Evolutionary conservation across 306 rosid genomes (phyloP).

Genomic region (Cucumis hystrix): DNA sequence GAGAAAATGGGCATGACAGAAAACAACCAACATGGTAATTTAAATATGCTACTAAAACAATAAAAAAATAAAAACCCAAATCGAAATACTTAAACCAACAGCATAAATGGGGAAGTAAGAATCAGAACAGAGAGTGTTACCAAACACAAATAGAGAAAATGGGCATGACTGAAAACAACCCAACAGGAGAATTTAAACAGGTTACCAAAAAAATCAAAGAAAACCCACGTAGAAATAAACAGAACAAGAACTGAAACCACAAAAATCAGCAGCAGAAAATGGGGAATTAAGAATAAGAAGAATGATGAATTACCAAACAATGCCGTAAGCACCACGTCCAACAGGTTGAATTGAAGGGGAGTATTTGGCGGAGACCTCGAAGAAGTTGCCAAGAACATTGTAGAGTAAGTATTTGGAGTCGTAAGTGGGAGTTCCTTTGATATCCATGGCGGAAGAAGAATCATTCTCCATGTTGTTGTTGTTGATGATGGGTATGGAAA

Average conservation of each 20-base stretch:
- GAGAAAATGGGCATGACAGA: too few species aligned
- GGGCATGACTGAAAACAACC: neutral
- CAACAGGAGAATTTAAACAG: neutral
- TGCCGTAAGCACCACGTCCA: constrained; percentile 94
- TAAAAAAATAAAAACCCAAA: too few species aligned
- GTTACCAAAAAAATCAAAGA: neutral
- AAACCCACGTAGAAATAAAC: neutral
- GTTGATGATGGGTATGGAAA: neutral
- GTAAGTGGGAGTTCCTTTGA: constrained; percentile 27
- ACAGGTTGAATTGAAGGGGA: constrained; percentile 77
- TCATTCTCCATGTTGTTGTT: constrained; percentile 16
- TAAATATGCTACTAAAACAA: too few species aligned
- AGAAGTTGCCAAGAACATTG: constrained; percentile 63
- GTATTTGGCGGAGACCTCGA: constrained; percentile 63
- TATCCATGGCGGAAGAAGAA: constrained; percentile 18
- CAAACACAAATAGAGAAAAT: neutral
- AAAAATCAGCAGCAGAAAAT: neutral
- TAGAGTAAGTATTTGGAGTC: constrained; percentile 49
- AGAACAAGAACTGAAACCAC: neutral
- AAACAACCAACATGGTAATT: too few species aligned
- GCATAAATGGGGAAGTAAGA: too few species aligned
- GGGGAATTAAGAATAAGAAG: neutral
- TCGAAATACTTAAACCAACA: too few species aligned
- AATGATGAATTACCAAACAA: constrained; percentile 49
- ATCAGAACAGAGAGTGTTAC: too few species aligned